Conservation (phyloP, 495 filamentous ascomycete species). For the Penicilliopsis zonata region DNA sequence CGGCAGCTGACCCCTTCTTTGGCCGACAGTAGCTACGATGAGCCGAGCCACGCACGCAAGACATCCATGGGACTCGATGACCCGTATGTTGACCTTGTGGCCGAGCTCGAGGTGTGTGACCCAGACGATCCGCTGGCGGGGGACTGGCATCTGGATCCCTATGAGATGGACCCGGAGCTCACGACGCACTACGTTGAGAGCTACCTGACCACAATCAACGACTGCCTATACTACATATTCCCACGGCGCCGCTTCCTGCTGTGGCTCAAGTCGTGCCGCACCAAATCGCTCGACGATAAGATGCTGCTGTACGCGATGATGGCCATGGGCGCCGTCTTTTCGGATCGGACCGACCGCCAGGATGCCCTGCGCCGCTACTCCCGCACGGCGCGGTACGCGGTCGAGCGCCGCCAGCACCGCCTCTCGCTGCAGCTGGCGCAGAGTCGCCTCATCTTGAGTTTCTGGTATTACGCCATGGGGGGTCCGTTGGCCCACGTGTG, state of each 20-base stretch:
- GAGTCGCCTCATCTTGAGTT: slow-evolving; percentile 45
- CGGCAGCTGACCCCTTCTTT: slow-evolving; percentile 18
- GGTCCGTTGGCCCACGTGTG: slow-evolving; percentile 40
- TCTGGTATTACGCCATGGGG: slow-evolving; percentile 53
- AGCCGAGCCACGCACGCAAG: slow-evolving; percentile 9
- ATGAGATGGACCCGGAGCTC: slow-evolving; percentile 35
- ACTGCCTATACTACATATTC: slow-evolving; percentile 43
- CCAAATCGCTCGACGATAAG: slow-evolving; percentile 50
- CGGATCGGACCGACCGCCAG: slow-evolving; percentile 36
- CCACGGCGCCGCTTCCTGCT: slow-evolving; percentile 37
- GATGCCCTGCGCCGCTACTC: slow-evolving; percentile 37
- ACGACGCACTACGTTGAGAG: slow-evolving; percentile 39
- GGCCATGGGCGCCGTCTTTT: slow-evolving; percentile 45
- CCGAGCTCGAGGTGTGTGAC: slow-evolving; percentile 18
- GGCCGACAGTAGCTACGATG: slow-evolving; percentile 17
- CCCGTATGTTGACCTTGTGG: slow-evolving; percentile 13
- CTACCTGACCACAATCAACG: slow-evolving; percentile 43
- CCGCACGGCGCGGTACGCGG: slow-evolving; percentile 45
- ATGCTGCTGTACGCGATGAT: slow-evolving; percentile 62
- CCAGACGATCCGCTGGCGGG: slow-evolving; percentile 34
- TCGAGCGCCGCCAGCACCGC: slow-evolving; percentile 33
- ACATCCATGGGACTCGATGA: slow-evolving; percentile 9
- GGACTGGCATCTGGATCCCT: slow-evolving; percentile 56
- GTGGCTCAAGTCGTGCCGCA: slow-evolving; percentile 39
- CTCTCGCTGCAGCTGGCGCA: slow-evolving; percentile 51